Base-by-base conservation (phyloP, 1,139 yeast species). In the Pichia norvegensis region DNA sequence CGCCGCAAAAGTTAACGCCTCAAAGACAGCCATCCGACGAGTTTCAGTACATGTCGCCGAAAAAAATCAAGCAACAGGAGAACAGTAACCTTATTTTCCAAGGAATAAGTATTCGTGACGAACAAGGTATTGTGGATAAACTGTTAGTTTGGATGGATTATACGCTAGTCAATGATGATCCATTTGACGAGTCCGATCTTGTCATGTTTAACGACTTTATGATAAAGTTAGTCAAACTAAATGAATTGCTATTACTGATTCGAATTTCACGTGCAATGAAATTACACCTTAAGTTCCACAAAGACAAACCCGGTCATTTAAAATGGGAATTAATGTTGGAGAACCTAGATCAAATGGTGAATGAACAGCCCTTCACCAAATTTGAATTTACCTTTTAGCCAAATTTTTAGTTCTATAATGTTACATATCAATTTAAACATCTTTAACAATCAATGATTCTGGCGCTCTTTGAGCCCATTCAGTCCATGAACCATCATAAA, bases 401-500 rank as follows among this genome's bases (percentile, higher is more conserved):
- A n/a, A n/a, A n/a, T 5, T 27, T 10, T 11, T 27, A 27, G 13
- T 2, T 27, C 14, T 27, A 9, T 14, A n/a, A 17, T 17, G 33
- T 5, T 22, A 27, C 14, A 27, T 11, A 13, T 13, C 13, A 27
- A 9, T 3, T 27, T 27, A 46, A 40, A 44, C 43, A 42, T 55
- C 61, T 41, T 59, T 61, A 6, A 52, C 59, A 17, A 63, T 55
- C 16, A 55, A 47, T 10, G 56, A 54, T 25, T 41, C 27, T 4
- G 63, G 62, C 2, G 66, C 65, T 44, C 66, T 57, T 42, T 55
- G 57, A 10, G 60, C 65, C 66, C 66, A 63, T 45, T 63, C 66
- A 5, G 96, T 85, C 98, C 97, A 92, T 45, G 94, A 81, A 5
- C 98, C 98, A 59, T 92, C 98, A 58, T 90, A 92, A 8, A 92